These are phyloP conservation scores for Nannizziopsis barbatae DNA, from an alignment of 2,329 filamentous ascomycete species.

Conservation along the genomic window DNA sequence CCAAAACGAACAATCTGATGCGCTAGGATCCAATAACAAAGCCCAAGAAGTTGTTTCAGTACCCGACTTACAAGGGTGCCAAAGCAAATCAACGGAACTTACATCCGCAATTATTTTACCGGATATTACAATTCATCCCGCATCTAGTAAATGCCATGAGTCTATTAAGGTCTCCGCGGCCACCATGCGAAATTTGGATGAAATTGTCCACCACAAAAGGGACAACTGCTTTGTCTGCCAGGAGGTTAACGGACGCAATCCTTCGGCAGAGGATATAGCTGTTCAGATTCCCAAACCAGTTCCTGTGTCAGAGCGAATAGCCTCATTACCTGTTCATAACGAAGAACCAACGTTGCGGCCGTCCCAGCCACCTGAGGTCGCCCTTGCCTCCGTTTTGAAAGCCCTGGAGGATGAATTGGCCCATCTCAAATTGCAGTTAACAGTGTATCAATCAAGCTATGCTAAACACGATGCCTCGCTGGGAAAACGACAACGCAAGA, in stretches of 20 bases:
- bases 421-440: conserved; percentile 62
- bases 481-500: conserved; percentile 53
- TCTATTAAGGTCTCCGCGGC: conserved; percentile 29
- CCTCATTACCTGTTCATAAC: conserved; percentile 26
- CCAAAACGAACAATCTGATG: not conserved
- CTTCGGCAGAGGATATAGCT: conserved; percentile 20
- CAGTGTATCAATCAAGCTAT: conserved; percentile 51
- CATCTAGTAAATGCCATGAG: conserved; percentile 15
- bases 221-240: conserved; percentile 49
- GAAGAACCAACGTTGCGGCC: conserved; percentile 51
- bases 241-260: conserved; percentile 17
- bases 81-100: conserved; percentile 41
- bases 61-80: conserved; percentile 38
- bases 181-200: conserved; percentile 33
- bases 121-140: conserved; percentile 45
- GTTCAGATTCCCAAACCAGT: conserved; percentile 40
- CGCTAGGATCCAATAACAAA: not conserved
- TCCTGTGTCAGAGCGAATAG: conserved; percentile 42
- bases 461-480: conserved; percentile 55
- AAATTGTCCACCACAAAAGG: conserved; percentile 40
- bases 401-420: conserved; percentile 66
- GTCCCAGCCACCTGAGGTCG: conserved; percentile 56
- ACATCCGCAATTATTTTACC: conserved; percentile 55
- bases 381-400: conserved; percentile 75
- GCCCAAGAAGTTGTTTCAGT: not conserved